phyloP scores from a whole-genome alignment of 2,329 filamentous ascomycete genomes.

The Dactylellina cionopaga region DNA sequence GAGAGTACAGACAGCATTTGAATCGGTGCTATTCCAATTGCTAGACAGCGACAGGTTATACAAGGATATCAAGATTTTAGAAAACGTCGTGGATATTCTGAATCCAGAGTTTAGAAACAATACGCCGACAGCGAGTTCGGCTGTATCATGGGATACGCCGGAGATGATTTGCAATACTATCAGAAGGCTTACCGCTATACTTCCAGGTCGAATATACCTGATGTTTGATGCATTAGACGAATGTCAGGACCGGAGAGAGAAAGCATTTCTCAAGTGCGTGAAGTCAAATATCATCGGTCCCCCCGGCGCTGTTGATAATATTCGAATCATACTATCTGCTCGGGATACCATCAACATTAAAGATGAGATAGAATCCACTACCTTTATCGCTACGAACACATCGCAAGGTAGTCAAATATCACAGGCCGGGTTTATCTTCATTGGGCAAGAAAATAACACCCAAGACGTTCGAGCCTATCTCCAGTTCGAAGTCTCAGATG shows the following conservation, averaged over 20 bases:
- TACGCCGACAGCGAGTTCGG: background rate
- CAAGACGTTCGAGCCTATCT: conserved; percentile 19
- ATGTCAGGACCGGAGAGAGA: conserved; percentile 21
- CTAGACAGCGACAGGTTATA: background rate
- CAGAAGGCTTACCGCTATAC: background rate
- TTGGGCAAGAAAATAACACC: conserved; percentile 1
- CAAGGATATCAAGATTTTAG: background rate
- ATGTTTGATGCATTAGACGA: conserved; percentile 36
- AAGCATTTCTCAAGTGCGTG: background rate
- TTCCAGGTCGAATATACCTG: background rate
- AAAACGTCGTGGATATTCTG: background rate
- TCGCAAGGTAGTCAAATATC: background rate
- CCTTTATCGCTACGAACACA: background rate
- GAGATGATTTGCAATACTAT: background rate
- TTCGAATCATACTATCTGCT: conserved; percentile 25
- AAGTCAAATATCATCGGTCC: background rate
- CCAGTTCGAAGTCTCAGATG: background rate
- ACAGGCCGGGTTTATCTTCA: background rate
- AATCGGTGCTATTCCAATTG: conserved; percentile 19
- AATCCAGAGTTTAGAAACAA: conserved; percentile 3
- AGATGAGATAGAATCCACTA: background rate
- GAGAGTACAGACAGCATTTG: conserved; percentile 1
- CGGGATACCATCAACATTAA: conserved; percentile 19
- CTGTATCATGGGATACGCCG: background rate
- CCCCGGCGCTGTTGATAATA: background rate